phyloP scores from a whole-genome alignment of 768 basidiomycete genomes.

The Clathrus columnatus region DNA sequence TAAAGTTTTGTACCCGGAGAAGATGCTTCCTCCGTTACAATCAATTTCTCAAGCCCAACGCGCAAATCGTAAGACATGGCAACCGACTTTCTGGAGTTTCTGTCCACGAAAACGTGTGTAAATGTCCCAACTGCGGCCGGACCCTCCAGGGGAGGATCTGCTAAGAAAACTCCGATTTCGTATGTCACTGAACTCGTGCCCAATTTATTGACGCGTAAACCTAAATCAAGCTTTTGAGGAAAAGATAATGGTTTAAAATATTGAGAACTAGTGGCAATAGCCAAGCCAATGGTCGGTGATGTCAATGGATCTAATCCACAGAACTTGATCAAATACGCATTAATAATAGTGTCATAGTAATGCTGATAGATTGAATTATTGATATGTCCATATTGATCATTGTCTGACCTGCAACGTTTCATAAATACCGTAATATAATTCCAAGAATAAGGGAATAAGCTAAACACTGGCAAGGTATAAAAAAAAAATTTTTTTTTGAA shows the following conservation, averaged over 20 bases:
- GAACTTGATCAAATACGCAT: constrained; percentile 62
- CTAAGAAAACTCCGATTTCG: constrained; percentile 67
- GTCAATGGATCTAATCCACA: constrained; percentile 51
- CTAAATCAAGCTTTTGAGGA: constrained; percentile 61
- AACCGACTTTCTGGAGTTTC: constrained; percentile 45
- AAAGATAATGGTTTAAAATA: constrained; percentile 71
- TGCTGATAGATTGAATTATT: constrained; percentile 80
- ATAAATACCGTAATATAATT: constrained; percentile 8
- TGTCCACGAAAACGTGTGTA: constrained; percentile 79
- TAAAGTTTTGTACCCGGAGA: background rate
- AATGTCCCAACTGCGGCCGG: constrained; percentile 47
- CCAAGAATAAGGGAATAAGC: background rate
- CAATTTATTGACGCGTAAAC: constrained; percentile 55
- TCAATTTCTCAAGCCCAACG: constrained; percentile 39
- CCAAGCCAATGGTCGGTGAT: constrained; percentile 54
- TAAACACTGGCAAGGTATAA: too few species aligned
- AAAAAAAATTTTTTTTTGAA: background rate
- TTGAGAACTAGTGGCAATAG: constrained; percentile 69
- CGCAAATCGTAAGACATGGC: constrained; percentile 35
- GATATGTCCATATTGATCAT: constrained; percentile 76
- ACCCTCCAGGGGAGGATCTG: constrained; percentile 36
- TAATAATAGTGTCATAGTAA: constrained; percentile 74
- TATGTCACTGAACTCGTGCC: constrained; percentile 73
- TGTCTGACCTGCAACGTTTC: constrained; percentile 58
- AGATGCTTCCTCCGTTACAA: background rate